phyloP scores from a whole-genome alignment of 371 early-diverging fungal species.

The Rhizopus microsporus region DNA sequence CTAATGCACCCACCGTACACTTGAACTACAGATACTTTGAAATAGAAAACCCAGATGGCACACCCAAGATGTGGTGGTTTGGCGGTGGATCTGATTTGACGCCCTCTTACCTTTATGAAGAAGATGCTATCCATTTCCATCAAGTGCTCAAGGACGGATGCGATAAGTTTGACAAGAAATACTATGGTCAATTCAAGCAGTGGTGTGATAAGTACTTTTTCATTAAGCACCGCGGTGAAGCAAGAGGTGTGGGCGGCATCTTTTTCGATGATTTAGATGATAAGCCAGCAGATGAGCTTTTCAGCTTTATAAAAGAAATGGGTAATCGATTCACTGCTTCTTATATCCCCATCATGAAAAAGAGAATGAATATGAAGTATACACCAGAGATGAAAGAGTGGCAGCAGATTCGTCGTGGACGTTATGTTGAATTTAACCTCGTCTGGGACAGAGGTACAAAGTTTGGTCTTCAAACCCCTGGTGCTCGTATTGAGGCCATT shows the following conservation, averaged over 20 bases:
- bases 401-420: slow-evolving; percentile 84
- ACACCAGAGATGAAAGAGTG: slow-evolving; percentile 69
- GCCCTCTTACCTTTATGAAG: slow-evolving; percentile 73
- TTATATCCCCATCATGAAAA: slow-evolving; percentile 77
- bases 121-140: slow-evolving; percentile 83
- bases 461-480: slow-evolving; percentile 84
- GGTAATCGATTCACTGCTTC: slow-evolving; percentile 71
- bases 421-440: slow-evolving; percentile 88
- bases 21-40: slow-evolving; percentile 97
- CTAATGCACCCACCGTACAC: slow-evolving; percentile 92
- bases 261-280: slow-evolving; percentile 86
- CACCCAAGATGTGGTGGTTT: slow-evolving; percentile 76
- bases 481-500: slow-evolving; percentile 81
- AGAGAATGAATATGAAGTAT: slow-evolving; percentile 64
- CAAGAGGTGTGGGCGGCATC: slow-evolving; percentile 86
- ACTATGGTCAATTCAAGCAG: slow-evolving; percentile 74
- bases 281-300: slow-evolving; percentile 62
- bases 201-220: slow-evolving; percentile 86
- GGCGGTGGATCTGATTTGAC: slow-evolving; percentile 87
- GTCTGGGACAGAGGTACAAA: slow-evolving; percentile 87
- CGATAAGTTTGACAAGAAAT: slow-evolving; percentile 66
- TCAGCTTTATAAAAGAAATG: slow-evolving; percentile 67
- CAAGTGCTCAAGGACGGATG: slow-evolving; percentile 75
- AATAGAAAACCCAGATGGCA: slow-evolving; percentile 57
- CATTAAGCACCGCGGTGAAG: slow-evolving; percentile 73